phyloP scores from a whole-genome alignment of 768 basidiomycete genomes.

The Mycena maculata region DNA sequence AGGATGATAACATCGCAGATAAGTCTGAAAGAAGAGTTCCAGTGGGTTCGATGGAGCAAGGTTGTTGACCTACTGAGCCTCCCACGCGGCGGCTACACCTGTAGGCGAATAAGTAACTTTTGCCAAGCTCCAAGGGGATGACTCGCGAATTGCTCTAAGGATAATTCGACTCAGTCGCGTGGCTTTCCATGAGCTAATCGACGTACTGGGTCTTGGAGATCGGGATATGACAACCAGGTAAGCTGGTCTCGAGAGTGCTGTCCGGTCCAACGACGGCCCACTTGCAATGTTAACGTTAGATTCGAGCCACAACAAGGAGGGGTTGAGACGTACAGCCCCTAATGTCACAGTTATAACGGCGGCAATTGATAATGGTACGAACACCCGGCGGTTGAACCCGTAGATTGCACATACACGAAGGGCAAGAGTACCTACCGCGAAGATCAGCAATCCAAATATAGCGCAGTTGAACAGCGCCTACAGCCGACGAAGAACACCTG shows the following conservation, averaged over 20 bases:
- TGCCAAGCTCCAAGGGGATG: too few relatives aligned
- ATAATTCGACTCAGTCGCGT: not conserved
- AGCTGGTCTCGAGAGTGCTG: not conserved
- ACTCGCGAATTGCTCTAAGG: not conserved
- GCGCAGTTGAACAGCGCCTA: not conserved
- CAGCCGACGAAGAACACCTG: slow-evolving; percentile 2
- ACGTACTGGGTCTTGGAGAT: not conserved
- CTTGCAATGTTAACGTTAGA: not conserved
- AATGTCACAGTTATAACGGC: not conserved
- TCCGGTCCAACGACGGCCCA: not conserved
- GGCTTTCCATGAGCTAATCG: not conserved
- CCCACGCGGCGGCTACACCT: not conserved
- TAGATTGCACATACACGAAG: slow-evolving; percentile 10
- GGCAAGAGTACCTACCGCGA: not conserved
- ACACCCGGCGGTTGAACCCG: slow-evolving; percentile 10
- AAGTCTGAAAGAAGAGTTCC: not conserved
- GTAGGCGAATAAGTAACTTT: not conserved
- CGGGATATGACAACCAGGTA: not conserved
- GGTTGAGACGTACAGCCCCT: not conserved
- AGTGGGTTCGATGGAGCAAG: not conserved
- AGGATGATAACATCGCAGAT: slow-evolving; percentile 14
- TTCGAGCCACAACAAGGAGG: not conserved
- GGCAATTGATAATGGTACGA: not conserved
- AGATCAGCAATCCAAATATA: not conserved
- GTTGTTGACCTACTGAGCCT: not conserved